Percentiles rank a stretch among this genome's conserved stretches.
These are phyloP conservation scores for Gomphus bonarii DNA, from an alignment of 1,284 basidiomycete species.

Conservation along the genomic window DNA sequence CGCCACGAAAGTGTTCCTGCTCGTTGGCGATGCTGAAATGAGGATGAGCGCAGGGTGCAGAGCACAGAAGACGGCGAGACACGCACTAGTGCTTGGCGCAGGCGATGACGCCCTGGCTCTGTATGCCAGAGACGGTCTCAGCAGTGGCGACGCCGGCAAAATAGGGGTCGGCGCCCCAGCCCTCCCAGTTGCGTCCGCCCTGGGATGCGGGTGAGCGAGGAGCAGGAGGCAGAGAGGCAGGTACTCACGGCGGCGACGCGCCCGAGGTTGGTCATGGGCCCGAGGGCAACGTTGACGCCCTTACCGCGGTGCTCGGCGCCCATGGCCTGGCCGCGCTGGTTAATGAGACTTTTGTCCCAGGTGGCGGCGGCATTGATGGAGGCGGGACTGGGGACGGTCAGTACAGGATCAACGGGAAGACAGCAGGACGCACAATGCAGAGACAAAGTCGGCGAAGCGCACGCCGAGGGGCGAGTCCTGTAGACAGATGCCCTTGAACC, in stretches of 20 bases:
- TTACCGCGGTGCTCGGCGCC: slow-evolving; percentile 72
- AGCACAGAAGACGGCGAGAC: neutral
- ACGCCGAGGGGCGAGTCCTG: slow-evolving; percentile 49
- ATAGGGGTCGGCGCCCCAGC: slow-evolving; percentile 73
- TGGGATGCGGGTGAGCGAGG: neutral
- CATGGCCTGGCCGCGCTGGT: slow-evolving; percentile 63
- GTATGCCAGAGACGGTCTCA: slow-evolving; percentile 68
- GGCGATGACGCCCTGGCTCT: slow-evolving; percentile 62
- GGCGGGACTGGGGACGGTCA: slow-evolving; percentile 26
- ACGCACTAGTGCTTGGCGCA: slow-evolving; percentile 59
- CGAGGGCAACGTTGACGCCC: slow-evolving; percentile 66
- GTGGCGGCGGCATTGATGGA: slow-evolving; percentile 48
- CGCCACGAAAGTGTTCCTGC: slow-evolving; percentile 50
- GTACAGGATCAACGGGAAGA: neutral
- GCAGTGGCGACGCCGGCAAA: slow-evolving; percentile 62
- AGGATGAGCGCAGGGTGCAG: neutral
- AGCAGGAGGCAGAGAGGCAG: neutral
- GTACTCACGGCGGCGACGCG: slow-evolving; percentile 42
- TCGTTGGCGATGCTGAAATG: slow-evolving; percentile 32
- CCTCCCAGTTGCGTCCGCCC: slow-evolving; percentile 76
- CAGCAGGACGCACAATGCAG: slow-evolving; percentile 29
- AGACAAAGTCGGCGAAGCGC: slow-evolving; percentile 43
- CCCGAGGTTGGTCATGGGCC: slow-evolving; percentile 68
- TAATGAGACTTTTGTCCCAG: slow-evolving; percentile 57
- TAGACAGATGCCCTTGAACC: slow-evolving; percentile 32